Base-by-base conservation (phyloP, 2,329 filamentous ascomycete genomes). In the Ascochyta koolunga region DNA sequence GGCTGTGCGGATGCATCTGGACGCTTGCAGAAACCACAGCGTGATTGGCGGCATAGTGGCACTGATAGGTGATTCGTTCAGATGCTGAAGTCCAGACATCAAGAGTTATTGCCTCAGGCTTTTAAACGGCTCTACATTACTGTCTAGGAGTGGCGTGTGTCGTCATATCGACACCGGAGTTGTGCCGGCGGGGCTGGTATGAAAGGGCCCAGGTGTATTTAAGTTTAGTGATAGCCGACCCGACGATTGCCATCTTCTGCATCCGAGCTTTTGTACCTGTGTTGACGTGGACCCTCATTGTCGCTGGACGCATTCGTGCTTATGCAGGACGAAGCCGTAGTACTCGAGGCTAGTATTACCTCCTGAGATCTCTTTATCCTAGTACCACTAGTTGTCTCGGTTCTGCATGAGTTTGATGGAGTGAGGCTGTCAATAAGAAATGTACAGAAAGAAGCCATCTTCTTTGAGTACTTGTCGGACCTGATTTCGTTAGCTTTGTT, bases 371-470 rank as follows among this genome's bases (percentile, higher is more conserved):
- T 64, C 58, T 54, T 69, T 62, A 1, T 60, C 49, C 6, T 70
- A 29, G 44, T 65, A 47, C 69, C 64, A 72, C 19, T 63, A 56
- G 39, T 53, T 57, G 6, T 58, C 36, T 0, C 57, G 56, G 25
- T 66, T 66, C 2, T 72, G 36, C 9, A 70, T 57, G 0, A 68
- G 67, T 42, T 64, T 70, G 27, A 72, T 55, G 50, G 71, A 72
- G 39, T 72, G 69, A 4, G 68, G 67, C 36, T 73, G 69, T 2
- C 70, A 48, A 40, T 67, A 73, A 0, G 65, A 72, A 41, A 85
- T 74, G 60, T 80, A 83, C 1, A 85, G 68, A 60, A 83, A 83
- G 3, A 74, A 58, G 3, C 80, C 81, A 24, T 76, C 74, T 21
- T 77, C 68, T 56, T 80, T 80, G 21, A 85, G 68, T 0, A 82